These are phyloP conservation scores for Asterochloris sp. DNA, from an alignment of 139 green algal species.

Conservation along the genomic window DNA sequence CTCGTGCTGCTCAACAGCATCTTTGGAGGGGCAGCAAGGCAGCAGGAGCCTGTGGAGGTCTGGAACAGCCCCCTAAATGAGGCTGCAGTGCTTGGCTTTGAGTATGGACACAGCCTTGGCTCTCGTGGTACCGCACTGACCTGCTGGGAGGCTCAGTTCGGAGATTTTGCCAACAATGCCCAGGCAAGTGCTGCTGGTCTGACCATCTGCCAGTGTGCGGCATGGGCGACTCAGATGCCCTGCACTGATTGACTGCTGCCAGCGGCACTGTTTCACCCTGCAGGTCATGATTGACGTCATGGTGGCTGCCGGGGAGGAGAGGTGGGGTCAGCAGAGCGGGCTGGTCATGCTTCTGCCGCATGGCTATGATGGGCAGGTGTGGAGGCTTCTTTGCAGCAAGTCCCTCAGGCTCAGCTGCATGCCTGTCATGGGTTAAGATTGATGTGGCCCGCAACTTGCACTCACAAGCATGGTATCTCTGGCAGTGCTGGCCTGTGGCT, in stretches of 20 bases:
- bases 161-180: constrained; percentile 88
- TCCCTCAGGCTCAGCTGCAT: too few relatives aligned
- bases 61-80: constrained; percentile 66
- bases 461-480: too few relatives aligned
- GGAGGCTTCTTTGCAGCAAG: too few relatives aligned
- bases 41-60: constrained; percentile 59
- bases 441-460: too few relatives aligned
- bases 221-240: too few relatives aligned
- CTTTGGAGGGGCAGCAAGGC: constrained; percentile 10
- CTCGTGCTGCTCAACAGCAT: constrained; percentile 55
- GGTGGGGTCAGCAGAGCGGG: constrained; percentile 72
- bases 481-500: too few relatives aligned
- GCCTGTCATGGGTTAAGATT: too few relatives aligned
- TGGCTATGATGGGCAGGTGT: constrained; percentile 67
- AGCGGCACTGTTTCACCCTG: too few relatives aligned
- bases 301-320: constrained; percentile 61
- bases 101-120: constrained; percentile 79
- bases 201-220: not conserved
- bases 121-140: constrained; percentile 45
- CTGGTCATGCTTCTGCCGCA: constrained; percentile 85
- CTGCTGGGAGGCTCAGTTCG: constrained; percentile 90
- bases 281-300: constrained; percentile 81
- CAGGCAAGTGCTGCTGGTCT: constrained; percentile 34
- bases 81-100: constrained; percentile 72
- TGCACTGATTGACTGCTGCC: too few relatives aligned